Conservation (phyloP, 2,329 filamentous ascomycete species). For the Arthroderma uncinatum region DNA sequence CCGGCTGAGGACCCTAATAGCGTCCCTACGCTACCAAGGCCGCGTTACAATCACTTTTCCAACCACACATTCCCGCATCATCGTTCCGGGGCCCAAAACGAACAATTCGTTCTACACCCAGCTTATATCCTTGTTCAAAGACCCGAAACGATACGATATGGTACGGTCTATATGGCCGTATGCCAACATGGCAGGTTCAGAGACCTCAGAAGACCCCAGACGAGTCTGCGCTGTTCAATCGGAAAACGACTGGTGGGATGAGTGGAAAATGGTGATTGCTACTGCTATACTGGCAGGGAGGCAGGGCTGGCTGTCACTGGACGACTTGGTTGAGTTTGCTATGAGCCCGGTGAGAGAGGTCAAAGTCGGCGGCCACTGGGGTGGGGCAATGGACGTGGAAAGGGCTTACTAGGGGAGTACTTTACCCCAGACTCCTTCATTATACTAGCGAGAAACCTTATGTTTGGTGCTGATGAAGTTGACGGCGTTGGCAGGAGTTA, state of each 20-base stretch:
- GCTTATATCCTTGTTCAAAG: conserved; percentile 1
- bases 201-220: background rate
- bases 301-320: conserved; percentile 1
- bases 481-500: background rate
- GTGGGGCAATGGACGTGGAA: background rate
- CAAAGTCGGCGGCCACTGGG: background rate
- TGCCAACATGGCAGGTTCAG: background rate
- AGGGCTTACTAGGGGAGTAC: background rate
- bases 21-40: conserved; percentile 4
- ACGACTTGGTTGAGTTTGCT: conserved; percentile 1
- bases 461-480: background rate
- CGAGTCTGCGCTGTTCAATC: conserved; percentile 2
- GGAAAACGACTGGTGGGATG: conserved; percentile 6
- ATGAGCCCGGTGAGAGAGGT: conserved; percentile 1
- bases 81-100: background rate
- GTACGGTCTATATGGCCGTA: conserved; percentile 6
- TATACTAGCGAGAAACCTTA: too few relatives aligned
- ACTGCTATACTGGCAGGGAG: background rate
- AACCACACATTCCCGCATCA: background rate
- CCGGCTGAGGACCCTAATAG: conserved; percentile 6
- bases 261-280: conserved; percentile 1
- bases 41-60: conserved; percentile 4
- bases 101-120: background rate
- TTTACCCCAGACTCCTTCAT: too few relatives aligned
- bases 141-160: conserved; percentile 4